Conservation (phyloP, 495 filamentous ascomycete genomes). For the Aspergillus conjunctus region DNA sequence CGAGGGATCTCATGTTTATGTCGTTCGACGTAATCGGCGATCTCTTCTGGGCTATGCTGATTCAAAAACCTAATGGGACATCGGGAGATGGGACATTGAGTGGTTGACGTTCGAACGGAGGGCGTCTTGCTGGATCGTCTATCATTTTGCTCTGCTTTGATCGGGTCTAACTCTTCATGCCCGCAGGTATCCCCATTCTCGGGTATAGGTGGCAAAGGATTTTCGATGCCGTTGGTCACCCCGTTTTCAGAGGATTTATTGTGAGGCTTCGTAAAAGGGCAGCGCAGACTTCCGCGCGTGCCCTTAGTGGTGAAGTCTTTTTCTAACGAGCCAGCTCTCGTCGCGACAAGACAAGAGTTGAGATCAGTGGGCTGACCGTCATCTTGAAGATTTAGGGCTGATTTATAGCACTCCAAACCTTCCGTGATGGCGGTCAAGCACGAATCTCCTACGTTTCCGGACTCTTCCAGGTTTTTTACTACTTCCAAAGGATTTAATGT, state of each 20-base stretch:
- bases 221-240: conserved; percentile 27
- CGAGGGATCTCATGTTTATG: conserved; percentile 92
- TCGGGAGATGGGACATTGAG: conserved; percentile 77
- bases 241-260: conserved; percentile 34
- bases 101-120: conserved; percentile 50
- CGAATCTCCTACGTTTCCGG: conserved; percentile 49
- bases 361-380: conserved; percentile 14
- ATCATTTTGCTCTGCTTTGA: conserved; percentile 48
- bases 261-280: conserved; percentile 48
- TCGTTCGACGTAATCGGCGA: conserved; percentile 83
- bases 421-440: conserved; percentile 41
- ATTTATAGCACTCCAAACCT: conserved; percentile 45
- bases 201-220: conserved; percentile 29
- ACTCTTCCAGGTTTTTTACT: conserved; percentile 47
- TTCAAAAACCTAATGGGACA: conserved; percentile 90
- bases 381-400: conserved; percentile 37
- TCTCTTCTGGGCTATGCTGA: conserved; percentile 87
- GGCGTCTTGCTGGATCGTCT: conserved; percentile 39
- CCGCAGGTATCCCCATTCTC: conserved; percentile 37
- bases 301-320: conserved; percentile 51
- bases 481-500: conserved; percentile 45
- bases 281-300: conserved; percentile 45
- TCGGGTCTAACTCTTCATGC: conserved; percentile 46
- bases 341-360: conserved; percentile 44
- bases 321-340: conserved; percentile 43